These are phyloP conservation scores for Musa troglodytarum DNA, from an alignment of 176 grass and related monocot genomes.

Conservation along the genomic window DNA sequence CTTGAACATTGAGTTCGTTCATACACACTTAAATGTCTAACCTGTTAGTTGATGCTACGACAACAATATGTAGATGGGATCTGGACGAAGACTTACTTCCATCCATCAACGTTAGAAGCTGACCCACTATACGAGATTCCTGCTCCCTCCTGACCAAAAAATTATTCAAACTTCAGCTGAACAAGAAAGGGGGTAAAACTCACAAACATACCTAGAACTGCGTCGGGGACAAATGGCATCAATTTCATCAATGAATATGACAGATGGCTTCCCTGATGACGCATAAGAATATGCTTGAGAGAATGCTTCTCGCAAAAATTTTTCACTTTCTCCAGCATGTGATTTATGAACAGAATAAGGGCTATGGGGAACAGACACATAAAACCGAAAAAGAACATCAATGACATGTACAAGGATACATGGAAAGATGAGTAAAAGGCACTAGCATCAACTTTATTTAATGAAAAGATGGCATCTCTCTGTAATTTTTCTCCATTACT, in stretches of 20 bases:
- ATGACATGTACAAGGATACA: not conserved
- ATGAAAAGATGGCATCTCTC: not conserved
- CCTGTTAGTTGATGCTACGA: constrained; percentile 93
- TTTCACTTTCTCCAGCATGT: constrained; percentile 79
- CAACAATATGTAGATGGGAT: constrained; percentile 52
- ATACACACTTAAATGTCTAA: constrained; percentile 16
- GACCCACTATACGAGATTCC: constrained; percentile 66
- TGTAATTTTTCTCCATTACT: constrained; percentile 23
- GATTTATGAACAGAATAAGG: constrained; percentile 69
- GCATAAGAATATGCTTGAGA: constrained; percentile 56
- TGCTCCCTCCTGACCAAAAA: constrained; percentile 54
- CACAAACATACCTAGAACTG: constrained; percentile 34
- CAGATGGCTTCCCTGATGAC: constrained; percentile 52
- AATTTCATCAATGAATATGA: constrained; percentile 89
- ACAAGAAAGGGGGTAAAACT: not conserved
- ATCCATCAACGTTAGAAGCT: constrained; percentile 92
- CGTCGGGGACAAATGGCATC: constrained; percentile 83
- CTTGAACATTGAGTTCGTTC: too few species aligned
- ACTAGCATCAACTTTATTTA: too few species aligned
- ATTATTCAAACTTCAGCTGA: not conserved
- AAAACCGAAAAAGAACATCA: constrained; percentile 8
- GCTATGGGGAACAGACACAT: constrained; percentile 20
- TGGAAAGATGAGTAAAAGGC: not conserved
- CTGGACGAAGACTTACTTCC: constrained; percentile 60
- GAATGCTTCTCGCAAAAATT: constrained; percentile 68